Evolutionary conservation across 2,329 filamentous ascomycete species (phyloP).

Genomic region (Cladosporium austrohemisphaericum): DNA sequence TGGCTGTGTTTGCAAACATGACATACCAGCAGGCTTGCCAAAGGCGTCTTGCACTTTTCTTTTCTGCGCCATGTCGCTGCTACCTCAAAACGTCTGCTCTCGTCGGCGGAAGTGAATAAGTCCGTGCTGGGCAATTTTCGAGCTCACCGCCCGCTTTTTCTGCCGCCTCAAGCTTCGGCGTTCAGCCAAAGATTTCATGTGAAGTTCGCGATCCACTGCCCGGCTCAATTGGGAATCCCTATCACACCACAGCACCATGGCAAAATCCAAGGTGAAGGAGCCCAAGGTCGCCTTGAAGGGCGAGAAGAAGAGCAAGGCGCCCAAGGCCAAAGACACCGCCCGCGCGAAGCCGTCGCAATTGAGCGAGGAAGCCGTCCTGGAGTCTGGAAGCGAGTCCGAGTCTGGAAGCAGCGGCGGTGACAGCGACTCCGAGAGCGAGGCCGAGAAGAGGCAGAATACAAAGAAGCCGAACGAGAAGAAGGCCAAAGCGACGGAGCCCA

Average conservation of each 20-base stretch:
- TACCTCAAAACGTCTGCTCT: too few relatives aligned
- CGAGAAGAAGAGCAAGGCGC: constrained; percentile 27
- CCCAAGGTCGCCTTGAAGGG: constrained; percentile 35
- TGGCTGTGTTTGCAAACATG: background rate
- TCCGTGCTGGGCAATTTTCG: constrained; percentile 17
- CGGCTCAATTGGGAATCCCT: background rate
- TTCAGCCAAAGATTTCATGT: constrained; percentile 14
- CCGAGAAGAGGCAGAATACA: constrained; percentile 23
- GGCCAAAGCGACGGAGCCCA: constrained; percentile 20
- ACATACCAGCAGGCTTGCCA: constrained; percentile 20
- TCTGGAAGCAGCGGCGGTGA: constrained; percentile 22
- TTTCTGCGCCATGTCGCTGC: constrained; percentile 28
- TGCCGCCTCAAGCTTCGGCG: constrained; percentile 12
- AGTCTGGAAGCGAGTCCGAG: constrained; percentile 26
- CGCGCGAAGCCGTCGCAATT: constrained; percentile 26
- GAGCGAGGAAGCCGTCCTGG: constrained; percentile 35
- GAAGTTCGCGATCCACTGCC: constrained; percentile 4
- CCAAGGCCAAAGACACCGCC: constrained; percentile 22
- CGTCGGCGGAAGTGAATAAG: constrained; percentile 13
- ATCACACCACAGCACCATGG: constrained; percentile 9
- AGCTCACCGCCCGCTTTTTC: constrained; percentile 17
- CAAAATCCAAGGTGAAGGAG: constrained; percentile 29
- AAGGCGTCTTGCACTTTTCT: constrained; percentile 35
- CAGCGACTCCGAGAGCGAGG: constrained; percentile 36
- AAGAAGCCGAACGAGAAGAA: constrained; percentile 24